Percentiles rank a stretch among this genome's conserved stretches.
Conservation (phyloP, 2,329 filamentous ascomycete genomes). For the Eurotiales sp. region DNA sequence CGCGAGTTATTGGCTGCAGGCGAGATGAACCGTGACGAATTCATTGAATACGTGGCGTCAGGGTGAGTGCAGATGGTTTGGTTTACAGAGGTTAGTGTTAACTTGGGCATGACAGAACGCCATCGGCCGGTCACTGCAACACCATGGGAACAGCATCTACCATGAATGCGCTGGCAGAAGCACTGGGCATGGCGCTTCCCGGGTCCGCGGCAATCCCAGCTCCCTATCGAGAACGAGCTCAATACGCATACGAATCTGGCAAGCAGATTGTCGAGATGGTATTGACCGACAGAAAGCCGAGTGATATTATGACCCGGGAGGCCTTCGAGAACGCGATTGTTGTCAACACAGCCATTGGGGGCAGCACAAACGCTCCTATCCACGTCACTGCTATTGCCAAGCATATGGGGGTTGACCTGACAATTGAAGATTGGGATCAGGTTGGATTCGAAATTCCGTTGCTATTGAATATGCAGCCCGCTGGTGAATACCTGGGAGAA, state of each 20-base stretch:
- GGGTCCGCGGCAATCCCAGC: slow-evolving; percentile 52
- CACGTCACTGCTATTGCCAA: slow-evolving; percentile 54
- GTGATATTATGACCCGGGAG: slow-evolving; percentile 53
- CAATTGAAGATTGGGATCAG: slow-evolving; percentile 53
- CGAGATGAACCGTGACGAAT: slow-evolving; percentile 42
- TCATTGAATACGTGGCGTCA: slow-evolving; percentile 45
- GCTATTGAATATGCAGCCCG: slow-evolving; percentile 54
- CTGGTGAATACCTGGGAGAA: slow-evolving; percentile 51
- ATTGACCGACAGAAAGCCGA: slow-evolving; percentile 46
- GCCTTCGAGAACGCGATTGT: slow-evolving; percentile 57
- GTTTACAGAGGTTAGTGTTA: too few species aligned
- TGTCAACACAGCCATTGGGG: slow-evolving; percentile 54
- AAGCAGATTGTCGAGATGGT: slow-evolving; percentile 51
- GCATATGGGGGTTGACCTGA: slow-evolving; percentile 50
- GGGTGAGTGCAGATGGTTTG: slow-evolving; percentile 35
- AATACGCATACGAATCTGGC: slow-evolving; percentile 49
- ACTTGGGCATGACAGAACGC: too few species aligned
- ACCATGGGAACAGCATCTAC: slow-evolving; percentile 54
- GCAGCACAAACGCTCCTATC: slow-evolving; percentile 56
- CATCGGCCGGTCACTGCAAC: slow-evolving; percentile 50
- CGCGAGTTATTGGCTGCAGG: slow-evolving; percentile 48
- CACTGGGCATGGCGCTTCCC: slow-evolving; percentile 51
- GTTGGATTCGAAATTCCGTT: slow-evolving; percentile 50
- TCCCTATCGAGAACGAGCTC: slow-evolving; percentile 46
- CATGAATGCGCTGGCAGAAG: slow-evolving; percentile 52